phyloP scores from a whole-genome alignment of 306 rosid genomes.

The Castanospermum australe region DNA sequence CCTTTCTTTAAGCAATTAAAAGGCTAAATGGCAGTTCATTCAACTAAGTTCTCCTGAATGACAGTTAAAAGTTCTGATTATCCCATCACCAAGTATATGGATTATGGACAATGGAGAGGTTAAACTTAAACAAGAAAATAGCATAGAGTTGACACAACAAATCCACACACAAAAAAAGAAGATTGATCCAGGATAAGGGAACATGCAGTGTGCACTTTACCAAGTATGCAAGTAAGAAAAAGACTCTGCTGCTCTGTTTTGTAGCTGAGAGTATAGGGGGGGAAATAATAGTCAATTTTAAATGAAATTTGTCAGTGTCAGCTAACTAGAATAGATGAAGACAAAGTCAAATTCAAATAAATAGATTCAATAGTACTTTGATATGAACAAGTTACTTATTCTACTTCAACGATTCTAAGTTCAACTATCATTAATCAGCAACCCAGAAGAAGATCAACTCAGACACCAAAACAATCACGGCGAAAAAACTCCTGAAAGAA shows the following conservation, averaged over 20 bases:
- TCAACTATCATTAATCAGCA: neutral
- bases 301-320: neutral
- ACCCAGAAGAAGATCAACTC: neutral
- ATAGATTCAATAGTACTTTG: constrained; percentile 4
- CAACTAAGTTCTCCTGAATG: neutral
- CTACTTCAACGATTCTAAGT: neutral
- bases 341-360: constrained; percentile 22
- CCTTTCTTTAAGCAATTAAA: neutral
- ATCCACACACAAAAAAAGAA: neutral
- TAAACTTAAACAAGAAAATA: neutral
- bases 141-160: neutral
- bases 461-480: neutral
- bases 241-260: neutral
- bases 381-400: constrained; percentile 16
- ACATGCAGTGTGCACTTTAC: neutral
- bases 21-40: neutral
- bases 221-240: neutral
- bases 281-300: constrained; percentile 6
- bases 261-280: neutral
- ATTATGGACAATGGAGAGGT: too few species aligned
- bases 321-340: constrained; percentile 18
- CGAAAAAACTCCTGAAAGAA: neutral
- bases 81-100: neutral
- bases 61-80: neutral
- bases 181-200: neutral